A percentile compares a stretch with the other conserved stretches of the same genome.
Evolutionary conservation across 2,329 filamentous ascomycete species (phyloP).

Genomic region (Emergomyces africanus): DNA sequence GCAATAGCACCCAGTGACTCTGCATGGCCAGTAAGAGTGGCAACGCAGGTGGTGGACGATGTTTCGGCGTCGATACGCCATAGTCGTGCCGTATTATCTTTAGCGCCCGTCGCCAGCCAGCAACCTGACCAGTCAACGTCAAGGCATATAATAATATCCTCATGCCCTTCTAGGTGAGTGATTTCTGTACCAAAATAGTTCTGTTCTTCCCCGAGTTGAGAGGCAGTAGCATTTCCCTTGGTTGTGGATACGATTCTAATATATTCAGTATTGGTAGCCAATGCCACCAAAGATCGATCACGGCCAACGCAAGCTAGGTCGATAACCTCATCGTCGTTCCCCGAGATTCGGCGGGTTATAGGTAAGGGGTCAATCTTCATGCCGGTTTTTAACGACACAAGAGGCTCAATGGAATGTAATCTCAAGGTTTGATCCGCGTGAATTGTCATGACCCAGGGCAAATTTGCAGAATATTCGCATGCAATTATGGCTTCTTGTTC

Average conservation of each 20-base stretch:
- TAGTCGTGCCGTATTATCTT: slow-evolving; percentile 86
- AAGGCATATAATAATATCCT: slow-evolving; percentile 89
- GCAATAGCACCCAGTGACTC: slow-evolving; percentile 87
- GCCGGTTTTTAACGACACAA: slow-evolving; percentile 24
- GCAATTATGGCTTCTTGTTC: slow-evolving; percentile 59
- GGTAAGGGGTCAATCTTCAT: slow-evolving; percentile 45
- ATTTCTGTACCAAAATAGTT: slow-evolving; percentile 83
- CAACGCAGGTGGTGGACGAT: slow-evolving; percentile 65
- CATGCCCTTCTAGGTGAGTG: slow-evolving; percentile 73
- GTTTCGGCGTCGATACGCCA: slow-evolving; percentile 74
- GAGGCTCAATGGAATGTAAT: slow-evolving; percentile 47
- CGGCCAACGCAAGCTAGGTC: slow-evolving; percentile 78
- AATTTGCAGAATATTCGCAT: slow-evolving; percentile 50
- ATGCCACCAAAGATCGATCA: slow-evolving; percentile 67
- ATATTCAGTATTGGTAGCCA: slow-evolving; percentile 93
- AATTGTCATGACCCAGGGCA: slow-evolving; percentile 64
- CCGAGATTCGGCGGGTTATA: slow-evolving; percentile 68
- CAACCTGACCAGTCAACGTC: slow-evolving; percentile 95
- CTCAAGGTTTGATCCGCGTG: slow-evolving; percentile 83
- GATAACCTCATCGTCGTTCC: slow-evolving; percentile 95
- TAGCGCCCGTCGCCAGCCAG: slow-evolving; percentile 92
- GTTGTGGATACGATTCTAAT: slow-evolving; percentile 63
- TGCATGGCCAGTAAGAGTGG: slow-evolving; percentile 78
- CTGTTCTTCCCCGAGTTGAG: slow-evolving; percentile 22
- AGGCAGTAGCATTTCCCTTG: slow-evolving; percentile 10